phyloP scores from a whole-genome alignment of 2,329 filamentous ascomycete species.

The Metarhizium humberi region DNA sequence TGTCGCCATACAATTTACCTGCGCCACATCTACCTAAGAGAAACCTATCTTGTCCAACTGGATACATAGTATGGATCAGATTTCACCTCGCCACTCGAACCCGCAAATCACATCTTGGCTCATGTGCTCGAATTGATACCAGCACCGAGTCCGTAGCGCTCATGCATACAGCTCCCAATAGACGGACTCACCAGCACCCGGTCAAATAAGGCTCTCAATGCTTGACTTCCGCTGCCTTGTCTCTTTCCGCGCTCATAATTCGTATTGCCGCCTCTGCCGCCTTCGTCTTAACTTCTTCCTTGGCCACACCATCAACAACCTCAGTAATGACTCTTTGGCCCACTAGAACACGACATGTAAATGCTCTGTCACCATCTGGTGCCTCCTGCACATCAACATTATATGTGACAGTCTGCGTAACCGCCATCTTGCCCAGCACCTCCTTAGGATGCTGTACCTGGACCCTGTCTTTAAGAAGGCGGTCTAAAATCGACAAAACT shows the following conservation, averaged over 20 bases:
- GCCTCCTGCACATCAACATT: conserved; percentile 19
- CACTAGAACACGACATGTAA: conserved; percentile 39
- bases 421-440: conserved; percentile 51
- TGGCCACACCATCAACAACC: conserved; percentile 35
- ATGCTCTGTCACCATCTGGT: conserved; percentile 16
- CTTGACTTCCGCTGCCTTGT: neutral
- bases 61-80: too few relatives aligned
- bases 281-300: conserved; percentile 43
- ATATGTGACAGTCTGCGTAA: conserved; percentile 45
- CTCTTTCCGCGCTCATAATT: conserved; percentile 18
- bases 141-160: neutral
- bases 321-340: conserved; percentile 35
- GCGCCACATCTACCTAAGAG: neutral
- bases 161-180: too few relatives aligned
- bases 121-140: neutral
- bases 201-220: neutral
- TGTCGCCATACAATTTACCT: neutral
- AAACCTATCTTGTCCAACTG: too few relatives aligned
- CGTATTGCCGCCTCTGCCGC: conserved; percentile 44
- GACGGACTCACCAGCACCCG: too few relatives aligned
- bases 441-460: conserved; percentile 59
- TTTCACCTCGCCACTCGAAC: neutral
- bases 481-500: conserved; percentile 51
- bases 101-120: neutral
- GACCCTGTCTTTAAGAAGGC: conserved; percentile 50